Conservation (phyloP, 2,329 filamentous ascomycete genomes). For the Talaromyces verruculosus region DNA sequence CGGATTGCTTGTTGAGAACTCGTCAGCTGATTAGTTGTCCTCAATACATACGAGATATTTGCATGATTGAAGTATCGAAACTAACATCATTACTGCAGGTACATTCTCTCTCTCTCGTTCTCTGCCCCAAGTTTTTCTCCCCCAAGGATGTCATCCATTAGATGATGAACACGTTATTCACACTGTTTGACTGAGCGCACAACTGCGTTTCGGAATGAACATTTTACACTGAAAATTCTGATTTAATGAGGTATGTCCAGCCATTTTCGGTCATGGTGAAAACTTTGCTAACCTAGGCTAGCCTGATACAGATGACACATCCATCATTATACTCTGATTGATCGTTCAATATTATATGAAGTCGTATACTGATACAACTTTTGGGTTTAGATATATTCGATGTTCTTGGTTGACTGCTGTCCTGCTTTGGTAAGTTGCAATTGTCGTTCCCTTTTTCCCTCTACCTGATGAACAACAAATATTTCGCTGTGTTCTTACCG, state of each 20-base stretch:
- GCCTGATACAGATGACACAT: slow-evolving; percentile 45
- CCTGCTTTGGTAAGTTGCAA: slow-evolving; percentile 3
- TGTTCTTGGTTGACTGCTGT: not conserved
- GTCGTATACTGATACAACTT: slow-evolving; percentile 9
- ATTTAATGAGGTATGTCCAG: slow-evolving; percentile 62
- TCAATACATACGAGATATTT: not conserved
- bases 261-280: slow-evolving; percentile 16
- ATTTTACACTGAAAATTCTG: slow-evolving; percentile 65
- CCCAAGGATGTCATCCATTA: slow-evolving; percentile 41
- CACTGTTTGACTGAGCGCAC: slow-evolving; percentile 64
- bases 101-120: slow-evolving; percentile 31
- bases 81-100: slow-evolving; percentile 17
- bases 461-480: slow-evolving; percentile 57
- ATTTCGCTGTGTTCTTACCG: slow-evolving; percentile 66
- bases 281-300: slow-evolving; percentile 23
- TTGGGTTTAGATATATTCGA: slow-evolving; percentile 7
- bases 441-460: slow-evolving; percentile 6
- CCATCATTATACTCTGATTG: slow-evolving; percentile 10
- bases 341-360: not conserved
- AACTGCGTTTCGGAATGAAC: slow-evolving; percentile 57
- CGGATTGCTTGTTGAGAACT: slow-evolving; percentile 67
- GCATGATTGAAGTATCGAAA: not conserved
- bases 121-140: slow-evolving; percentile 3
- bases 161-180: slow-evolving; percentile 69
- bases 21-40: slow-evolving; percentile 57